Evolutionary conservation across 2,329 filamentous ascomycete species (phyloP).

Genomic region (Geosmithia morbida): DNA sequence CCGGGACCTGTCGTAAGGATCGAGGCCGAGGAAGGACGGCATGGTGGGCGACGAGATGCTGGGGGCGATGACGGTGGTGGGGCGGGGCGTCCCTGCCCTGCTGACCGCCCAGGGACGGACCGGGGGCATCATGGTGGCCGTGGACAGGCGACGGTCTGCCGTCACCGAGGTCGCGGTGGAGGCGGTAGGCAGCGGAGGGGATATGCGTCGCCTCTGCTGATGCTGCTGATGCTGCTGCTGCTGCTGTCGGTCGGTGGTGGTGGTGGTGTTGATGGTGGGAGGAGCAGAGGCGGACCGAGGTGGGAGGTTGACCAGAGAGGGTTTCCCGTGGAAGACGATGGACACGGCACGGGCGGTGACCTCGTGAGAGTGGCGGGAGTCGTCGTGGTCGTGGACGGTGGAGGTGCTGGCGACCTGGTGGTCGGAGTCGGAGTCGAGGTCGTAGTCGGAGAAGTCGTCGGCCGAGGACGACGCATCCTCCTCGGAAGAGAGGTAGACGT

Average conservation of each 20-base stretch:
- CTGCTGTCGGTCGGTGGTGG: too few relatives aligned
- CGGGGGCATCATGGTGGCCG: constrained; percentile 5
- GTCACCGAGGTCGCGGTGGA: not conserved
- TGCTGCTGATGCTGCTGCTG: not conserved
- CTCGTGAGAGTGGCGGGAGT: constrained; percentile 27
- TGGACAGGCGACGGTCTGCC: constrained; percentile 2
- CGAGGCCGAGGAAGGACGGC: constrained; percentile 36
- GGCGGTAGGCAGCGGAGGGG: too few relatives aligned
- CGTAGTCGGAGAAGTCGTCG: constrained; percentile 43
- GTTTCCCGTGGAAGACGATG: constrained; percentile 44
- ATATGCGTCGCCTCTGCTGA: too few relatives aligned
- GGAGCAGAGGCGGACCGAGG: constrained; percentile 18
- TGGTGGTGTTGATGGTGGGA: not conserved
- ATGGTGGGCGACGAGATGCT: constrained; percentile 21
- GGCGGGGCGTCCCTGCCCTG: constrained; percentile 8
- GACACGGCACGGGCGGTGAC: constrained; percentile 44
- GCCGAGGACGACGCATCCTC: constrained; percentile 50
- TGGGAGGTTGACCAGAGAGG: constrained; percentile 38
- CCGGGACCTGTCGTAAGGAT: constrained; percentile 39
- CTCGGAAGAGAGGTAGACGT: constrained; percentile 50
- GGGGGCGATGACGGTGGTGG: constrained; percentile 9
- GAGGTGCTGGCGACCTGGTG: not conserved
- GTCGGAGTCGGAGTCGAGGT: constrained; percentile 29
- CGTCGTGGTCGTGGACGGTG: not conserved
- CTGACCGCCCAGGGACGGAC: constrained; percentile 9